Conservation (phyloP, 352 stramenopile species). For the Globisporangium paddicum region DNA sequence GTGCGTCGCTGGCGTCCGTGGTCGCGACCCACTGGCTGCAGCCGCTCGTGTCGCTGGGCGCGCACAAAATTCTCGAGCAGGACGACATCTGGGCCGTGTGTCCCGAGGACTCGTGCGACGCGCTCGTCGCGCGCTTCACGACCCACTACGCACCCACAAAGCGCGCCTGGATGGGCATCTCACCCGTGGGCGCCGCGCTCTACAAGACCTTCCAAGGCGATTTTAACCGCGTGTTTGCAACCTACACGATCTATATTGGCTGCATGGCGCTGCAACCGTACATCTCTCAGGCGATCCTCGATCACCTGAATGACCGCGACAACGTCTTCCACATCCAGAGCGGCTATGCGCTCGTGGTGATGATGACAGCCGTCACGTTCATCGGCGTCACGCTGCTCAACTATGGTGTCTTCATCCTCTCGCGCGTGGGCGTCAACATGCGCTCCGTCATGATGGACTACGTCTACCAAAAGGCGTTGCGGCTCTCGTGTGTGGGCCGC, state of each 20-base stretch:
- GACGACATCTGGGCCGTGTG: conserved; percentile 6
- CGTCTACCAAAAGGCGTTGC: conserved; percentile 19
- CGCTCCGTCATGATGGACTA: conserved; percentile 19
- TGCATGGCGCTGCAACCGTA: conserved; percentile 15
- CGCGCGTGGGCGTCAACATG: conserved; percentile 17
- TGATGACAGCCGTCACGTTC: conserved; percentile 15
- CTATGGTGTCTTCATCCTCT: conserved; percentile 17
- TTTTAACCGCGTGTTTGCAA: too few relatives aligned
- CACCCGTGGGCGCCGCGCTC: too few relatives aligned
- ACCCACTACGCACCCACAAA: conserved; percentile 4
- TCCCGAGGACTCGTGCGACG: conserved; percentile 8
- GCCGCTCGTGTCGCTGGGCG: conserved; percentile 30
- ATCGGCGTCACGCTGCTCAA: conserved; percentile 15
- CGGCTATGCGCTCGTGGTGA: conserved; percentile 20
- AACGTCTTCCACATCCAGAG: conserved; percentile 11
- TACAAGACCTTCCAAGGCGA: too few relatives aligned
- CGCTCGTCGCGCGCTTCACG: conserved; percentile 4
- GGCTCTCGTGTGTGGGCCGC: conserved; percentile 9
- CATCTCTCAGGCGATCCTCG: conserved; percentile 19
- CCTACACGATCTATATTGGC: too few relatives aligned
- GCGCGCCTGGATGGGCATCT: too few relatives aligned
- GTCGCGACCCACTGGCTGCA: conserved; percentile 27
- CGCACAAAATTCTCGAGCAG: conserved; percentile 6
- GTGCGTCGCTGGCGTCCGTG: conserved; percentile 22
- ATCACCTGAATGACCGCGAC: conserved; percentile 12